These are phyloP conservation scores for Syzygium aqueum DNA, from an alignment of 345 rosid genomes.

Conservation along the genomic window DNA sequence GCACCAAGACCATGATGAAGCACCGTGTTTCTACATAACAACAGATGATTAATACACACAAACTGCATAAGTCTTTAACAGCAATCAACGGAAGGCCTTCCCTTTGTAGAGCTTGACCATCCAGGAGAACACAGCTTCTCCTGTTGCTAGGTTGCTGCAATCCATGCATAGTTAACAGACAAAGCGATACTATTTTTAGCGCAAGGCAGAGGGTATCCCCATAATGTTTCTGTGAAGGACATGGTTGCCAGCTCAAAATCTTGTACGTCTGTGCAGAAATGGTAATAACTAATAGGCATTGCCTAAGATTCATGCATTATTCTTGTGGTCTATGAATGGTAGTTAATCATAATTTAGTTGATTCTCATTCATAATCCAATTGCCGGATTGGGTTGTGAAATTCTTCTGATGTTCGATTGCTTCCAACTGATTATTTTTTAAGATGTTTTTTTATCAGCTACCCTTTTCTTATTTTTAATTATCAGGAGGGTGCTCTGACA, in stretches of 20 bases:
- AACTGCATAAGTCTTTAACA: neutral
- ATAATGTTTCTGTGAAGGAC: neutral
- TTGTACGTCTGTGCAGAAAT: neutral
- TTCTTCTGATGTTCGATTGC: neutral
- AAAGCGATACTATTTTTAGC: neutral
- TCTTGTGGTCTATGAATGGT: neutral
- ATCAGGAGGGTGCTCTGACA: slow-evolving; percentile 77
- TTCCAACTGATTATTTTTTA: neutral
- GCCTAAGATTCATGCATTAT: neutral
- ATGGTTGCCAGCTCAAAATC: neutral
- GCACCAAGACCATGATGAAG: neutral
- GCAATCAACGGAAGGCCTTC: neutral
- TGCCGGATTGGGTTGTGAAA: neutral
- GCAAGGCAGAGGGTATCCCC: neutral
- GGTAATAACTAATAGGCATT: neutral
- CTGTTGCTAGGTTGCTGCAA: neutral
- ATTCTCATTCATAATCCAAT: neutral
- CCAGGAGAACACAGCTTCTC: neutral
- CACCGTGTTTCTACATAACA: neutral
- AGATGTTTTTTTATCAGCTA: neutral
- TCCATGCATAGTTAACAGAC: neutral
- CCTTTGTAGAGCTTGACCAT: neutral
- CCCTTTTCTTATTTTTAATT: neutral
- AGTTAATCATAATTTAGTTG: neutral
- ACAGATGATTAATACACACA: neutral